These are phyloP conservation scores for Alnus rubra DNA, from an alignment of 306 rosid genomes.

Conservation along the genomic window DNA sequence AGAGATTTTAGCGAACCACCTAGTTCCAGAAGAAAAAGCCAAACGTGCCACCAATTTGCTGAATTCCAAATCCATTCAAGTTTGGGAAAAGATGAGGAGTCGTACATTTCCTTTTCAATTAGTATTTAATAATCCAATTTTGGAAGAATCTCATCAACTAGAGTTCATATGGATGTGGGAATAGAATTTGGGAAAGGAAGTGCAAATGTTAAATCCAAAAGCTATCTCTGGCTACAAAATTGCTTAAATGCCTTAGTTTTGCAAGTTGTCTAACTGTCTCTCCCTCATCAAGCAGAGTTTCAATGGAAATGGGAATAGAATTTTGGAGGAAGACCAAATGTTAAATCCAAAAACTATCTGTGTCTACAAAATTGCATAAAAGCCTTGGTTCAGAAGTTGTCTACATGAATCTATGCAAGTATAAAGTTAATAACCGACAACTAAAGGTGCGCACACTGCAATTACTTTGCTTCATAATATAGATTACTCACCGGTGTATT, in stretches of 20 bases:
- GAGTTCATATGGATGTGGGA: not conserved
- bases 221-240: not conserved
- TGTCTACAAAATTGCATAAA: not conserved
- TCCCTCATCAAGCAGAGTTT: not conserved
- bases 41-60: not conserved
- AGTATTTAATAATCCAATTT: not conserved
- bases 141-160: not conserved
- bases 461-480: constrained; percentile 3
- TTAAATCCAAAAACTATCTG: not conserved
- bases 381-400: not conserved
- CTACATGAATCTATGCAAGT: constrained; percentile 10
- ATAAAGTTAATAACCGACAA: constrained; percentile 12
- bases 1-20: not conserved
- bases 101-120: not conserved
- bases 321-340: not conserved
- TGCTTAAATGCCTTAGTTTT: not conserved
- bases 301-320: not conserved
- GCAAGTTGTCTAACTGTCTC: not conserved
- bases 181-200: not conserved
- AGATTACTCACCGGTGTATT: constrained; percentile 67
- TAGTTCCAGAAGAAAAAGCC: not conserved
- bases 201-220: not conserved
- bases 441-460: not conserved
- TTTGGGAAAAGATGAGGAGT: not conserved
- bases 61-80: not conserved